Conservation (phyloP, 2,329 filamentous ascomycete genomes). For the Phoma herbarum region DNA sequence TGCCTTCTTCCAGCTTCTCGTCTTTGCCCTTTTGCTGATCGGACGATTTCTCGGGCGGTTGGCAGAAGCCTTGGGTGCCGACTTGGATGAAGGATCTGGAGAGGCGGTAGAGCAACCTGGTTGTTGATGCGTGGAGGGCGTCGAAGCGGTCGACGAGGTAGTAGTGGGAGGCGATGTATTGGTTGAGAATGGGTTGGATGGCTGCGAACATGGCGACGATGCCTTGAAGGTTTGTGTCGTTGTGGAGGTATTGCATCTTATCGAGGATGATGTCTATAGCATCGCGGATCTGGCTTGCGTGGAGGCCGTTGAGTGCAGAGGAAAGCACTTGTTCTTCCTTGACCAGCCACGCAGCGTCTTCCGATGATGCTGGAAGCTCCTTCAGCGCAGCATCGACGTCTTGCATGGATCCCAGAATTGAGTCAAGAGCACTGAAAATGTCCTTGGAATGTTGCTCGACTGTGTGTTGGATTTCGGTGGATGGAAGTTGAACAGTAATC, state of each 20-base stretch:
- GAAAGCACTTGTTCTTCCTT: constrained; percentile 54
- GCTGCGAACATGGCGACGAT: constrained; percentile 67
- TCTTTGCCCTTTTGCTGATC: constrained; percentile 72
- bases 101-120: constrained; percentile 78
- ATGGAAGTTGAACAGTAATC: neutral
- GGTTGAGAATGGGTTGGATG: constrained; percentile 74
- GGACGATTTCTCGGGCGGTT: constrained; percentile 77
- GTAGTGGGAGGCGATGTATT: constrained; percentile 72
- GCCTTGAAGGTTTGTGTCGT: constrained; percentile 54
- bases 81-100: constrained; percentile 81
- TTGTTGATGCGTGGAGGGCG: constrained; percentile 73
- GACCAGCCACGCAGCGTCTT: constrained; percentile 71
- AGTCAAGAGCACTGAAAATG: constrained; percentile 73
- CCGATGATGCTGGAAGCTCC: constrained; percentile 65
- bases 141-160: constrained; percentile 67
- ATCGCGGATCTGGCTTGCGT: constrained; percentile 63
- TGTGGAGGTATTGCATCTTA: constrained; percentile 55
- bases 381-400: constrained; percentile 67
- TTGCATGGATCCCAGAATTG: constrained; percentile 81
- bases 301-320: constrained; percentile 65
- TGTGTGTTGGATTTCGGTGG: constrained; percentile 18
- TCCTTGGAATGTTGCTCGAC: constrained; percentile 62
- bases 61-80: constrained; percentile 87
- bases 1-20: constrained; percentile 88
- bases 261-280: constrained; percentile 57